These are phyloP conservation scores for Kuraishia hungarica DNA, from an alignment of 805 yeast genomes.

Conservation along the genomic window DNA sequence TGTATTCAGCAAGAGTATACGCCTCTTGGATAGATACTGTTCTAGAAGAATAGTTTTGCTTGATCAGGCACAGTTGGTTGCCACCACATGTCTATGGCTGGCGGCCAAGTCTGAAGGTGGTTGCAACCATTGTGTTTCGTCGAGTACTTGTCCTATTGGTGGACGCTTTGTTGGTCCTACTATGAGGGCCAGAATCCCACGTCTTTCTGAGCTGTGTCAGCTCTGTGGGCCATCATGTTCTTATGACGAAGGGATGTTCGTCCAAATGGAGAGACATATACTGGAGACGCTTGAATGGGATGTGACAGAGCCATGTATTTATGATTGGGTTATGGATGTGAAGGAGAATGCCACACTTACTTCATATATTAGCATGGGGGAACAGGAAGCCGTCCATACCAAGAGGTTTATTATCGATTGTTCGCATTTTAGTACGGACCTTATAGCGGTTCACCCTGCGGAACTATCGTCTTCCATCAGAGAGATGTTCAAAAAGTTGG, in stretches of 20 bases:
- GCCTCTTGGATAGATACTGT: constrained; percentile 74
- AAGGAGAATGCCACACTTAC: constrained; percentile 33
- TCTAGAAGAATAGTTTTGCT: constrained; percentile 66
- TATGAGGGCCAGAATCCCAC: constrained; percentile 66
- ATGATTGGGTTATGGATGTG: constrained; percentile 35
- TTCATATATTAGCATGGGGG: constrained; percentile 18
- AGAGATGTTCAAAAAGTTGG: constrained; percentile 4
- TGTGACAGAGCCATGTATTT: constrained; percentile 53
- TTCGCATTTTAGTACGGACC: constrained; percentile 36
- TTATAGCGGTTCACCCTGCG: constrained; percentile 29
- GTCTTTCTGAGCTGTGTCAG: constrained; percentile 60
- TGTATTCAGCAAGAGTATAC: constrained; percentile 52
- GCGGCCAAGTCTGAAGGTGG: constrained; percentile 77
- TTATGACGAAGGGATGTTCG: constrained; percentile 51
- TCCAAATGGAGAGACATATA: constrained; percentile 74
- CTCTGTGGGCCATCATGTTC: constrained; percentile 58
- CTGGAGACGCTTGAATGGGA: constrained; percentile 67
- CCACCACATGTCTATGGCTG: constrained; percentile 79
- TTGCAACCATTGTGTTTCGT: constrained; percentile 56
- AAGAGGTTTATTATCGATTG: constrained; percentile 43
- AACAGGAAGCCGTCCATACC: constrained; percentile 30
- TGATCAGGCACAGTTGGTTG: constrained; percentile 74
- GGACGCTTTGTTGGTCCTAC: constrained; percentile 64
- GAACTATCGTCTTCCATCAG: constrained; percentile 10
- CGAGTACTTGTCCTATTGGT: constrained; percentile 39